Evolutionary conservation across 2,329 filamentous ascomycete species (phyloP).

Genomic region (Phoma sp.): DNA sequence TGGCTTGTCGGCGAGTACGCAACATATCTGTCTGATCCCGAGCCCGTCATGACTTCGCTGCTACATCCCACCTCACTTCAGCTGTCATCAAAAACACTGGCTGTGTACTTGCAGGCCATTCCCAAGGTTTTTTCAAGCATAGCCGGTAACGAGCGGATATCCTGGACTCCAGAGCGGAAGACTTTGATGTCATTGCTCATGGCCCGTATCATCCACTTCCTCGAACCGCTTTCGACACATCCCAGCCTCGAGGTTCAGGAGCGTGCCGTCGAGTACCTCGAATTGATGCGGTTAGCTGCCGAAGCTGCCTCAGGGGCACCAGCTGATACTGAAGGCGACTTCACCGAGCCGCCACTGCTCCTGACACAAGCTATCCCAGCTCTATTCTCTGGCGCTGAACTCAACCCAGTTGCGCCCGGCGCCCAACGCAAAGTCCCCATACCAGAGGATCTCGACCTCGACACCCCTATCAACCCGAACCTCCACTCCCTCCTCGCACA

Average conservation of each 20-base stretch:
- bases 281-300: slow-evolving; percentile 83
- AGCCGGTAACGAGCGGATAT: slow-evolving; percentile 66
- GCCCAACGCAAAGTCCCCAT: slow-evolving; percentile 87
- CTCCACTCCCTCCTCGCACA: slow-evolving; percentile 69
- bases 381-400: slow-evolving; percentile 82
- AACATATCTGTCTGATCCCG: slow-evolving; percentile 70
- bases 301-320: slow-evolving; percentile 74
- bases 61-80: slow-evolving; percentile 68
- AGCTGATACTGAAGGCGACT: slow-evolving; percentile 65
- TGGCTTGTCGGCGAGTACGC: slow-evolving; percentile 93
- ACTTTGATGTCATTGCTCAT: slow-evolving; percentile 77
- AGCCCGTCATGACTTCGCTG: slow-evolving; percentile 74
- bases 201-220: slow-evolving; percentile 78
- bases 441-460: slow-evolving; percentile 76
- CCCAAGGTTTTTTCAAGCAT: slow-evolving; percentile 83
- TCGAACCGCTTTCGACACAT: slow-evolving; percentile 80
- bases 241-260: slow-evolving; percentile 94
- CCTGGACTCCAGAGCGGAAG: slow-evolving; percentile 77
- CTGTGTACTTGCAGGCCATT: slow-evolving; percentile 80
- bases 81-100: slow-evolving; percentile 70
- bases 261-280: slow-evolving; percentile 87
- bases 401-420: slow-evolving; percentile 85
- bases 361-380: slow-evolving; percentile 90
- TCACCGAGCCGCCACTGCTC: slow-evolving; percentile 78
- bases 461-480: slow-evolving; percentile 80